These are phyloP conservation scores for Rhizophagus clarus DNA, from an alignment of 192 early-diverging fungal genomes.

Conservation along the genomic window DNA sequence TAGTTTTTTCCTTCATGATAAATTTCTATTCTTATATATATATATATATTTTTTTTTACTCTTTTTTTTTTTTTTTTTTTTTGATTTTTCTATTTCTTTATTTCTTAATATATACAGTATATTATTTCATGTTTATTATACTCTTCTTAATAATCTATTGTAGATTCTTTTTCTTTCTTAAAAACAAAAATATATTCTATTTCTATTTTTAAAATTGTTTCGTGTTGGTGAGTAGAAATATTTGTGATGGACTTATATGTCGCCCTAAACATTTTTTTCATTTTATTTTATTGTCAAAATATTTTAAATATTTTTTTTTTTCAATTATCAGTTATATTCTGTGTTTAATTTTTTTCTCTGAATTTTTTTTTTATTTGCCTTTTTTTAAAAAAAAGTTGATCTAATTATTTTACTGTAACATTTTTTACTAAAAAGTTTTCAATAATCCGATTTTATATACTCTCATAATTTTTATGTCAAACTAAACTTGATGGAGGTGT, in stretches of 20 bases:
- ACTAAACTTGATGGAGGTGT: too few relatives aligned
- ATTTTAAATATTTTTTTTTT: not conserved
- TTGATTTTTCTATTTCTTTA: not conserved
- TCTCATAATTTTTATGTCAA: too few relatives aligned
- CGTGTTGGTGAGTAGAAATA: not conserved
- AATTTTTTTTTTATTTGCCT: not conserved
- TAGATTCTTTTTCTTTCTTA: not conserved
- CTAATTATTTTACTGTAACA: not conserved
- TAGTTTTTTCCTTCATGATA: constrained; percentile 24
- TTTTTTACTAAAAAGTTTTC: too few relatives aligned
- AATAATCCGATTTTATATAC: too few relatives aligned
- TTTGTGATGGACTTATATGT: not conserved
- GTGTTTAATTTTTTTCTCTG: not conserved
- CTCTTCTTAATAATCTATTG: not conserved
- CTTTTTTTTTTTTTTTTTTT: not conserved
- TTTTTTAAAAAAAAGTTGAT: not conserved
- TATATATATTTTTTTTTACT: not conserved
- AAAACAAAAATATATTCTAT: not conserved
- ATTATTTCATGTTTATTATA: not conserved
- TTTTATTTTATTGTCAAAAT: not conserved
- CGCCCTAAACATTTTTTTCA: not conserved
- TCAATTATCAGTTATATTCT: not conserved
- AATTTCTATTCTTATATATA: constrained; percentile 24
- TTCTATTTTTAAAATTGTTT: not conserved
- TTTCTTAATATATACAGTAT: not conserved